Conservation (phyloP, 306 rosid species). For the Cucumis melo region DNA sequence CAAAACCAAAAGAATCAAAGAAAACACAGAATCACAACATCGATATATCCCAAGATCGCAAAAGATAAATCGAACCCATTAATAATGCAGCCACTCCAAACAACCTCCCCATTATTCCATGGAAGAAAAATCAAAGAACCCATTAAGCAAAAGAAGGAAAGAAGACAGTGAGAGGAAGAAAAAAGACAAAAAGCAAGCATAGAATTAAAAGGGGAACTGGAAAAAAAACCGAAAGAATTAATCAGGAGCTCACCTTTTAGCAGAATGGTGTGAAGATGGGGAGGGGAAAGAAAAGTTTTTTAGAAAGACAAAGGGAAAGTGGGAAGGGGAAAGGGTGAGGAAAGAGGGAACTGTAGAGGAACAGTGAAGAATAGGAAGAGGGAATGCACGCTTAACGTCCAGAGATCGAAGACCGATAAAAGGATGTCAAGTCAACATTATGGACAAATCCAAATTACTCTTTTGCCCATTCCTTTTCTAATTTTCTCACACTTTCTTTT, state of each 20-base stretch:
- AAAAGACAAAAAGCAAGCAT: not conserved
- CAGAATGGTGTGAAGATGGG: not conserved
- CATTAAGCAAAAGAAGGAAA: not conserved
- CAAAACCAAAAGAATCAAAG: not conserved
- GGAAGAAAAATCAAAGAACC: not conserved
- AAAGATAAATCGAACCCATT: not conserved
- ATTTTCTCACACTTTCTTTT: not conserved
- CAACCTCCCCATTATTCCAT: not conserved
- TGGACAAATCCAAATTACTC: not conserved
- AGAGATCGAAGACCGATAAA: slow-evolving; percentile 1
- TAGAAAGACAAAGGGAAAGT: not conserved
- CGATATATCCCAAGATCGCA: not conserved
- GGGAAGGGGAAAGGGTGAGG: not conserved
- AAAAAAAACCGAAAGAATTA: not conserved
- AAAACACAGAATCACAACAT: not conserved
- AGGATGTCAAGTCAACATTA: slow-evolving; percentile 7
- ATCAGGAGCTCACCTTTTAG: not conserved
- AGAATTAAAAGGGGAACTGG: not conserved
- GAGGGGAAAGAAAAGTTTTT: not conserved
- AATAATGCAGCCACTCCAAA: not conserved
- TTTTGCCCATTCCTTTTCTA: not conserved
- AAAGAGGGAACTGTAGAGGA: not conserved
- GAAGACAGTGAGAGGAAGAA: not conserved
- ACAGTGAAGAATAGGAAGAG: not conserved
- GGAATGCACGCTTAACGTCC: not conserved